Evolutionary conservation across 495 filamentous ascomycete species (phyloP), one percentile per base, ranked within the genome.

Genomic region (Aspergillus sparsus): DNA sequence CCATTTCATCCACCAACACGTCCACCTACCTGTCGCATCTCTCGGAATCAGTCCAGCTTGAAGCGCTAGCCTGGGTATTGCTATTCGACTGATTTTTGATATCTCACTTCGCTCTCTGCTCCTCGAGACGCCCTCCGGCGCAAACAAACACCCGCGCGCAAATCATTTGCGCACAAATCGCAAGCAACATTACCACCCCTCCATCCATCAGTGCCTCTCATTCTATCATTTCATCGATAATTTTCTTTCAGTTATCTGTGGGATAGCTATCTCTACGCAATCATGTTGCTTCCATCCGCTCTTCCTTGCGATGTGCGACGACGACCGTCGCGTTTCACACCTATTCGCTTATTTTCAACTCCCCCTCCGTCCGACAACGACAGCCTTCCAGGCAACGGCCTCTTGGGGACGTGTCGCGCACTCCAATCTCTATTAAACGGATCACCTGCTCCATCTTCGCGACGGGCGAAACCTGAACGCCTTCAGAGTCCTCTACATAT

Each of bases 211-310:
- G 39, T 31, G 16, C 58, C 33, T 27, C 39, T 52, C 16, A 39
- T 49, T 27, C 39, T 60, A 32, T 53, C 7, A 12, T 12, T 18
- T 6, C 47, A 35, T 42, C 32, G 55, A 58, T 50, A 56, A 50
- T 53, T 52, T 18, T 53, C 56, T 16, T 46, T 37, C 4, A 21
- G 13, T 15, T 32, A 18, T 16, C 27, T 46, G 49, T 31, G 21
- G 21, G 36, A 21, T 33, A 60, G 37, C 47, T 13, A n/a, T 35
- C 35, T 37, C 42, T 51, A 41, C 65, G 47, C 62, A 65, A 73
- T 7, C 49, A 90, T 91, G 89, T 70, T 91, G 52, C 84, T 90
- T 62, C 88, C 87, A 49, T 90, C 87, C 11, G 87, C 88, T 37
- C 73, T 91, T 45, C 74, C 85, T 44, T 89, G 87, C 83, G 88